phyloP scores from a whole-genome alignment of 805 yeast species.

The Candida vartiovaarae region DNA sequence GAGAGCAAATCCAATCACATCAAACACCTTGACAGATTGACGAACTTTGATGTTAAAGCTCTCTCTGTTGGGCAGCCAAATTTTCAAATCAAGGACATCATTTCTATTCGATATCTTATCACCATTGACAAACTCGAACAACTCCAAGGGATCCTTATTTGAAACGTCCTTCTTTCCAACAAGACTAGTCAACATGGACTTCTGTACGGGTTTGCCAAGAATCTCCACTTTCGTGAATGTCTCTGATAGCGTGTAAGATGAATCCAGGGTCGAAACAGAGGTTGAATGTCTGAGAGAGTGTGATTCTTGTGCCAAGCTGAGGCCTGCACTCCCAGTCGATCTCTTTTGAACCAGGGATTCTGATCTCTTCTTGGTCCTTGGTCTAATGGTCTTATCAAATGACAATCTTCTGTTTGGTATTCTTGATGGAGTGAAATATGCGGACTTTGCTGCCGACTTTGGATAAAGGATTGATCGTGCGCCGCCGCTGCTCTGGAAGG shows the following conservation, averaged over 20 bases:
- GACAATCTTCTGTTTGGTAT: conserved; percentile 15
- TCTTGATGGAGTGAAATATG: conserved; percentile 10
- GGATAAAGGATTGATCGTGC: neutral
- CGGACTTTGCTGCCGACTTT: conserved; percentile 2
- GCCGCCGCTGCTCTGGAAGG: conserved; percentile 26
- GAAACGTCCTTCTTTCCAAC: conserved; percentile 30
- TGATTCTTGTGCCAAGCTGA: neutral
- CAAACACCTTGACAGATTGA: conserved; percentile 38
- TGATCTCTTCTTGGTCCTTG: conserved; percentile 10
- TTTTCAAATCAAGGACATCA: conserved; percentile 21
- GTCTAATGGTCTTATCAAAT: conserved; percentile 13
- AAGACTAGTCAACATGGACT: conserved; percentile 36
- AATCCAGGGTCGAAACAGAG: conserved; percentile 1
- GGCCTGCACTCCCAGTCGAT: neutral
- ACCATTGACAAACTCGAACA: conserved; percentile 31
- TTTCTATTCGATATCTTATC: conserved; percentile 18
- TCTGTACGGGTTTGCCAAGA: neutral
- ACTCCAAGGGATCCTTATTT: conserved; percentile 35
- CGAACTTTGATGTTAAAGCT: conserved; percentile 23
- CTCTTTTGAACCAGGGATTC: conserved; percentile 8
- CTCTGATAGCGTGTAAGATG: neutral
- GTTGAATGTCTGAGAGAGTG: conserved; percentile 1
- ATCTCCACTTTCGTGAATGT: conserved; percentile 4
- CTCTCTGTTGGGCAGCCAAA: conserved; percentile 20
- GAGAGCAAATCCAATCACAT: conserved; percentile 50